Percentiles rank a stretch among this genome's conserved stretches.
Evolutionary conservation across 2,329 filamentous ascomycete species (phyloP).

Genomic region (Colletotrichum nymphaeae): DNA sequence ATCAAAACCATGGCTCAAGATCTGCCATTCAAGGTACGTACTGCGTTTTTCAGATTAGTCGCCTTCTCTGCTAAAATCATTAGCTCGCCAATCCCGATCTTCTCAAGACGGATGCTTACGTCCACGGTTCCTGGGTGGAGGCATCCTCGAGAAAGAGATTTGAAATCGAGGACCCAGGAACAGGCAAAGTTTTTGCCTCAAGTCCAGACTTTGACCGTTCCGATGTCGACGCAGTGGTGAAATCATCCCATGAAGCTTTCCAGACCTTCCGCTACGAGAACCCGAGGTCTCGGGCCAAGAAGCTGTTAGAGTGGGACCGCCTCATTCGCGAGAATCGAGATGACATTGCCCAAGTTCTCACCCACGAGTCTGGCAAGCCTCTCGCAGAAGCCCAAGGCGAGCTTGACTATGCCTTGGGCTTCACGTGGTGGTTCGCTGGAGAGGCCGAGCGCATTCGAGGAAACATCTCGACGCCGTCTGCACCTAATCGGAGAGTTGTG

Average conservation of each 20-base stretch:
- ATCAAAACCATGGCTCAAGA: not conserved
- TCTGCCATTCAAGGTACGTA: slow-evolving; percentile 14
- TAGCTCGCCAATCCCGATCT: slow-evolving; percentile 59
- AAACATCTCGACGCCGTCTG: slow-evolving; percentile 67
- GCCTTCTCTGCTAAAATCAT: not conserved
- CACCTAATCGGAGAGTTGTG: slow-evolving; percentile 73
- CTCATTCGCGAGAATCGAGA: slow-evolving; percentile 48
- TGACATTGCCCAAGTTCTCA: slow-evolving; percentile 52
- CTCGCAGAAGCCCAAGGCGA: slow-evolving; percentile 64
- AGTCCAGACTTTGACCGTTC: slow-evolving; percentile 57
- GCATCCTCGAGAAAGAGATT: slow-evolving; percentile 61
- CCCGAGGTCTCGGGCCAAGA: slow-evolving; percentile 49
- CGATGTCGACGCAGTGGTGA: slow-evolving; percentile 52
- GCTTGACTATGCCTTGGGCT: slow-evolving; percentile 65
- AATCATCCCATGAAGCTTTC: slow-evolving; percentile 50
- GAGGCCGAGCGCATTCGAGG: slow-evolving; percentile 66
- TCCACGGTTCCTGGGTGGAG: slow-evolving; percentile 58
- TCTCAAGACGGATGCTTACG: slow-evolving; percentile 59
- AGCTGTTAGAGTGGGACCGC: slow-evolving; percentile 49
- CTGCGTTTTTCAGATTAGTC: accelerated
- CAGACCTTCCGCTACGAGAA: slow-evolving; percentile 50
- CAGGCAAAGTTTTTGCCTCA: slow-evolving; percentile 59
- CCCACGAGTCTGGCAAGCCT: slow-evolving; percentile 68
- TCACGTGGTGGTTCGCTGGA: slow-evolving; percentile 68
- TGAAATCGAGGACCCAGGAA: slow-evolving; percentile 64